phyloP scores from a whole-genome alignment of 2,329 filamentous ascomycete genomes.

The Penicillium janthinellum region DNA sequence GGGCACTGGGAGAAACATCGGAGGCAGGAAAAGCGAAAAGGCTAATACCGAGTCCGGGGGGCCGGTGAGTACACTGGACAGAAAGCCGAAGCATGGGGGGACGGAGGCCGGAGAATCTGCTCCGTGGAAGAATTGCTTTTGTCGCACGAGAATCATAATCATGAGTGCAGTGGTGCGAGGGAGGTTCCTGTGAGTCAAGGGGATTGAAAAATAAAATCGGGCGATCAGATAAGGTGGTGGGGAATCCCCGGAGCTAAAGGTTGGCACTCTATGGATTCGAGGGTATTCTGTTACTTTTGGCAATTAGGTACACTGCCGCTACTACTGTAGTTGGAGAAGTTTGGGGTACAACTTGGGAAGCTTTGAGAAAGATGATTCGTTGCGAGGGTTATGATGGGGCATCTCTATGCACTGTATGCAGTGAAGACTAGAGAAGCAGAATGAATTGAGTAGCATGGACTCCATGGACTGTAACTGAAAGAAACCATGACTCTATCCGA shows the following conservation, averaged over 20 bases:
- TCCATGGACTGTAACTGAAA: too few species aligned
- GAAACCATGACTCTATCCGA: neutral
- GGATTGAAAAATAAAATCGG: slow-evolving; percentile 19
- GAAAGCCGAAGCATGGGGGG: neutral
- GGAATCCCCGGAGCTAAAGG: neutral
- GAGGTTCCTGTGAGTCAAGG: slow-evolving; percentile 20
- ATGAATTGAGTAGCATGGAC: neutral
- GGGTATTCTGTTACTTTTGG: neutral
- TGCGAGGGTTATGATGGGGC: neutral
- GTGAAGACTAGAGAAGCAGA: neutral
- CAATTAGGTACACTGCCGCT: neutral
- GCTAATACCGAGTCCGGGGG: slow-evolving; percentile 6
- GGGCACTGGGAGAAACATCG: neutral
- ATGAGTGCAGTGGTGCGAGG: neutral
- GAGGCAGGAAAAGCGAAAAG: neutral
- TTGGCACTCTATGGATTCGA: neutral
- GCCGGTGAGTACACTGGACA: slow-evolving; percentile 3
- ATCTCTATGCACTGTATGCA: neutral
- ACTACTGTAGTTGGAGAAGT: neutral
- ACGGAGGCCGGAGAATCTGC: neutral
- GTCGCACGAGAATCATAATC: neutral
- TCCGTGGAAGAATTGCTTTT: neutral
- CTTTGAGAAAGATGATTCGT: neutral
- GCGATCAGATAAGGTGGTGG: slow-evolving; percentile 23
- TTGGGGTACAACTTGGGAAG: neutral